Percentiles rank a stretch among this genome's conserved stretches.
These are phyloP conservation scores for Vigna nakashimae DNA, from an alignment of 306 rosid genomes.

Conservation along the genomic window DNA sequence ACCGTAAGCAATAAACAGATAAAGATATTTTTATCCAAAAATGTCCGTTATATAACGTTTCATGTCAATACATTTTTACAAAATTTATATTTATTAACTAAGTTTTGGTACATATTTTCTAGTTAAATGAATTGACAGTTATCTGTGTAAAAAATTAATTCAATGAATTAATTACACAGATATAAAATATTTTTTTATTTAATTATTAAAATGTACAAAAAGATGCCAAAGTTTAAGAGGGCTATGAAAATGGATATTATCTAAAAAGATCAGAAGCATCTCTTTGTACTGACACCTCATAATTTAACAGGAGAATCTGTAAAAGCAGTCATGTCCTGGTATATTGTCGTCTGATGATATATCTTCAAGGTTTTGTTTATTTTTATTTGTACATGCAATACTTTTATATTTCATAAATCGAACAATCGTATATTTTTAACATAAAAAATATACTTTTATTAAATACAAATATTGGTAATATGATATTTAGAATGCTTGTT, in stretches of 20 bases:
- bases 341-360: conserved; percentile 36
- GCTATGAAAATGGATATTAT: conserved; percentile 43
- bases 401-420: neutral
- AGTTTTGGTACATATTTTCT: no score
- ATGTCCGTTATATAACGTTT: no score
- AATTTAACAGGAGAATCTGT: conserved; percentile 42
- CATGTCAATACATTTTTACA: no score
- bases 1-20: no score
- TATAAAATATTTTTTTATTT: neutral
- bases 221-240: conserved; percentile 60
- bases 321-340: conserved; percentile 33
- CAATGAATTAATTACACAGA: no score
- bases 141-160: no score
- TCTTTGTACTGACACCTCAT: conserved; percentile 38
- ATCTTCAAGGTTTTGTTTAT: conserved; percentile 27
- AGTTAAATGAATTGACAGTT: no score
- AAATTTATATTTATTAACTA: no score
- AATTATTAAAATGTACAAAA: conserved; percentile 20
- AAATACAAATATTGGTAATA: neutral
- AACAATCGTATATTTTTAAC: no score
- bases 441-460: neutral
- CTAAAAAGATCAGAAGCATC: conserved; percentile 54
- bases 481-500: neutral
- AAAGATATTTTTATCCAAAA: no score
- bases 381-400: neutral